These are phyloP conservation scores for Eimeria tenella DNA, from an alignment of 169 alveolate genomes.

Conservation along the genomic window DNA sequence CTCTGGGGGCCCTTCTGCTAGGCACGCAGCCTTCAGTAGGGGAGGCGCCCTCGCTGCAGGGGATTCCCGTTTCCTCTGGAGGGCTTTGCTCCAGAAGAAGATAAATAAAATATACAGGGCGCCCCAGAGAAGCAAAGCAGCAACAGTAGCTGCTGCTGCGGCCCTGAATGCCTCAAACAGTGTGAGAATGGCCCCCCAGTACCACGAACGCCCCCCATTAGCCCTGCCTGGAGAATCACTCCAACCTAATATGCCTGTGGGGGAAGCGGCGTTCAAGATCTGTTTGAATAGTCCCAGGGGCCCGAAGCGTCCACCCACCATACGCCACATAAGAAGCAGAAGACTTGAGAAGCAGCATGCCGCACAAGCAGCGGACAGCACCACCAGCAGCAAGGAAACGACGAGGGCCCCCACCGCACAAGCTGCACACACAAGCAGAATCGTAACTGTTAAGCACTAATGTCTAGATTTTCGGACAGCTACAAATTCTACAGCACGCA, in stretches of 20 bases:
- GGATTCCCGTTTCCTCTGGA: not conserved
- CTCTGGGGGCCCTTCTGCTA: constrained; percentile 15
- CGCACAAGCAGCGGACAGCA: not conserved
- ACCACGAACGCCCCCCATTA: not conserved
- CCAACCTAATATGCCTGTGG: too few species aligned
- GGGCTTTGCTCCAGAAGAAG: not conserved
- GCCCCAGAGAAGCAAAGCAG: constrained; percentile 2
- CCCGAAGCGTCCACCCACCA: too few species aligned
- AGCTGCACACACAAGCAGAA: not conserved
- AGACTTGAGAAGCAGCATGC: not conserved
- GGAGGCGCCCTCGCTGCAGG: constrained; percentile 6
- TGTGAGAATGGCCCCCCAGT: not conserved
- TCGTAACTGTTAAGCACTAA: not conserved
- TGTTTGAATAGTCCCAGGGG: too few species aligned
- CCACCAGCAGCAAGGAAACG: not conserved
- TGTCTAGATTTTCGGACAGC: not conserved
- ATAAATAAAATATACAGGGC: not conserved
- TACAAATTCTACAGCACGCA: not conserved
- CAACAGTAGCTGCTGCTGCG: constrained; percentile 31
- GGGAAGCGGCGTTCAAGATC: too few species aligned
- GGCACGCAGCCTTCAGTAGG: constrained; percentile 31
- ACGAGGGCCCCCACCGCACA: constrained; percentile 37
- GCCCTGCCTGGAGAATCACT: too few species aligned
- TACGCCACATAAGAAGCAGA: too few species aligned
- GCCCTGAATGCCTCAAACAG: not conserved